A percentile compares a stretch with the other conserved stretches of the same genome.
Conservation (phyloP, 2,329 filamentous ascomycete genomes). For the Setomelanomma holmii region DNA sequence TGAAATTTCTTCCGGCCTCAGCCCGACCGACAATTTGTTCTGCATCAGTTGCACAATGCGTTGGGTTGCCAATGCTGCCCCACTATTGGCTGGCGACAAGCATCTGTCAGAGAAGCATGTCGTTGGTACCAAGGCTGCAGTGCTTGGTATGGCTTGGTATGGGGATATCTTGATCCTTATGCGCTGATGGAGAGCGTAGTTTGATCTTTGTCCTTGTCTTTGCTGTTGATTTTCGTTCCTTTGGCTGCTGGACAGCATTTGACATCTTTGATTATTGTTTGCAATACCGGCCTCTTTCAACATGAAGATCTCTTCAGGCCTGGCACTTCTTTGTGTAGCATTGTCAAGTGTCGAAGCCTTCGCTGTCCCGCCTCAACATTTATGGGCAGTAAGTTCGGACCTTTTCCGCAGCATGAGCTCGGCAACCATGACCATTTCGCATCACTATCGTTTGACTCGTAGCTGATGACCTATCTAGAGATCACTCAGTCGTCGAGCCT, state of each 20-base stretch:
- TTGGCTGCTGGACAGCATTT: conserved; percentile 24
- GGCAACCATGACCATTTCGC: too few species aligned
- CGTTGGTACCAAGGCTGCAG: not conserved
- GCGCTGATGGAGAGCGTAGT: not conserved
- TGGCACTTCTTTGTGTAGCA: conserved; percentile 27
- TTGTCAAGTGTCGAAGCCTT: conserved; percentile 30
- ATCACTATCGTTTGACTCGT: too few species aligned
- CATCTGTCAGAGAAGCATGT: conserved; percentile 12
- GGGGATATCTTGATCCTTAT: not conserved
- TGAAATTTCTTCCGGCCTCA: conserved; percentile 6
- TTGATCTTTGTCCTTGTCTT: not conserved
- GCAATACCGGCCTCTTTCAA: conserved; percentile 6
- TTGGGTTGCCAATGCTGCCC: conserved; percentile 6
- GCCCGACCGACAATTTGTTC: not conserved
- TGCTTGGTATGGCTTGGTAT: conserved; percentile 1
- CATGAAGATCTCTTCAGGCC: conserved; percentile 33
- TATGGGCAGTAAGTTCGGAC: conserved; percentile 30
- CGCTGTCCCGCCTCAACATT: conserved; percentile 19
- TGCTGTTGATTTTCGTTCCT: conserved; percentile 2
- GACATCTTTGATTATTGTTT: conserved; percentile 10
- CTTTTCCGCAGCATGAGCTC: not conserved
- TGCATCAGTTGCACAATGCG: conserved; percentile 25
- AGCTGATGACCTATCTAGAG: conserved; percentile 7
- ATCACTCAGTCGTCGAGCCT: conserved; percentile 19
- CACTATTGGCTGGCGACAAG: conserved; percentile 7